A percentile compares a stretch with the other conserved stretches of the same genome.
These are phyloP conservation scores for Solanum arcanum DNA, from an alignment of 257 asterid genomes.

Conservation along the genomic window DNA sequence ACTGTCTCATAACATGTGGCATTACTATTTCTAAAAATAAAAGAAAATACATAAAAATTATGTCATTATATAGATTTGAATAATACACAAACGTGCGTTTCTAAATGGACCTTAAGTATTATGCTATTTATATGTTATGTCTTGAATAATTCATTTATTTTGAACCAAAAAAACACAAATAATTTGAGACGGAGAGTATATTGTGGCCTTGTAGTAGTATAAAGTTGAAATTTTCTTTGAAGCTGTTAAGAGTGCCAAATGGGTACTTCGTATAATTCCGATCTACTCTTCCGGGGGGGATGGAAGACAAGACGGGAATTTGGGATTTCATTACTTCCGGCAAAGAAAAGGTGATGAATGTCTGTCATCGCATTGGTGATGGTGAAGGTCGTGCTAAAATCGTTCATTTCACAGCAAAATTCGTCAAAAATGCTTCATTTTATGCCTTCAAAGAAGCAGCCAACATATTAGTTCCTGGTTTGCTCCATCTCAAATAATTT, in stretches of 20 bases:
- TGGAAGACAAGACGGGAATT: not conserved
- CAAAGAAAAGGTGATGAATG: not conserved
- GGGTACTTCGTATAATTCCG: not conserved
- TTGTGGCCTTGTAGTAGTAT: not conserved
- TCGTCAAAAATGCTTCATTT: constrained; percentile 20
- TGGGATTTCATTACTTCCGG: not conserved
- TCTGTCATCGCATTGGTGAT: constrained; percentile 4
- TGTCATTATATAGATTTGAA: no score
- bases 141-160: not conserved
- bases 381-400: constrained; percentile 24
- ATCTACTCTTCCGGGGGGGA: not conserved
- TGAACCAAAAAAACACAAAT: not conserved
- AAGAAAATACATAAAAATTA: not conserved
- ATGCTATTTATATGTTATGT: not conserved
- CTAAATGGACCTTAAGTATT: not conserved
- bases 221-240: not conserved
- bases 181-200: not conserved
- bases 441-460: constrained; percentile 15
- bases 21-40: not conserved
- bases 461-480: constrained; percentile 31
- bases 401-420: constrained; percentile 1
- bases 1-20: no score
- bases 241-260: not conserved
- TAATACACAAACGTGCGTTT: not conserved
- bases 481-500: not conserved